Evolutionary conservation across 1,284 basidiomycete genomes (phyloP).

Genomic region (Flammula alnicola): DNA sequence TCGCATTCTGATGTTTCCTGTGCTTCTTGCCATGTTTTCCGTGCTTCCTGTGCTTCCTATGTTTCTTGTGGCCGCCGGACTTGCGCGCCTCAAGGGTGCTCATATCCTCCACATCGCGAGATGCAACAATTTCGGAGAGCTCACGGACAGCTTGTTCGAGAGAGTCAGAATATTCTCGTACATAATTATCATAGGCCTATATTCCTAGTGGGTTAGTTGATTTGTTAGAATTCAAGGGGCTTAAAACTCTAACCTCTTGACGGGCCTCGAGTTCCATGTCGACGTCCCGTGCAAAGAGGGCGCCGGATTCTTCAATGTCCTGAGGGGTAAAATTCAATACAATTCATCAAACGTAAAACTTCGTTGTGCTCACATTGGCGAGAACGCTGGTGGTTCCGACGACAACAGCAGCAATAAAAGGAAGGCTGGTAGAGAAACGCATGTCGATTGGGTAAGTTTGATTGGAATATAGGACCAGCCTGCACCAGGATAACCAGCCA

Average conservation of each 20-base stretch:
- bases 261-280: conserved; percentile 15
- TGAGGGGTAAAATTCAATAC: not conserved
- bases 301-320: conserved; percentile 10
- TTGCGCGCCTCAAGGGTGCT: conserved; percentile 1
- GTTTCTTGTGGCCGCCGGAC: not conserved
- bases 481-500: not conserved
- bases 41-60: not conserved
- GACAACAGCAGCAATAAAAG: conserved; percentile 17
- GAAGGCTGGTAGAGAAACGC: conserved; percentile 18
- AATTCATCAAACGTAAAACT: not conserved
- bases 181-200: conserved; percentile 10
- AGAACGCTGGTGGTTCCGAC: conserved; percentile 15
- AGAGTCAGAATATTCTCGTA: conserved; percentile 8
- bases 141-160: conserved; percentile 1
- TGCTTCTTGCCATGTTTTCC: not conserved
- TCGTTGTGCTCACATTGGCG: conserved; percentile 10
- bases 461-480: conserved; percentile 17
- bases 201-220: not conserved
- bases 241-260: not conserved
- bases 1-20: not conserved
- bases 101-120: conserved; percentile 1
- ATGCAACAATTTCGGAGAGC: conserved; percentile 5
- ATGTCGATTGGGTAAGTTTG: conserved; percentile 11
- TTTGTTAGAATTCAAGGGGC: not conserved
- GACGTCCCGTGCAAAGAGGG: conserved; percentile 9